phyloP scores from a whole-genome alignment of 345 rosid species.

The Hibiscus tridactylites region DNA sequence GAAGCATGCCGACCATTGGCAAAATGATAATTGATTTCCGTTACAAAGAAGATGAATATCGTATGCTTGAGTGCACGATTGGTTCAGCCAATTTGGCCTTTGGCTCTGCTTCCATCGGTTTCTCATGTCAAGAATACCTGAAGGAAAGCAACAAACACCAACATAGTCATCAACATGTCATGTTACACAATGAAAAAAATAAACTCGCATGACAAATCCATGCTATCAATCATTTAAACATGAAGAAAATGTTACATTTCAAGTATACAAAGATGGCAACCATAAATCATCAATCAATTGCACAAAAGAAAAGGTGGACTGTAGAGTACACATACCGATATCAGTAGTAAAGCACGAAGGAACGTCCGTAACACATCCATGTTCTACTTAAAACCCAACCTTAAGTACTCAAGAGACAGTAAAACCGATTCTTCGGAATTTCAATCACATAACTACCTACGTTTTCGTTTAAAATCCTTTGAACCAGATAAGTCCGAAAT shows the following conservation, averaged over 20 bases:
- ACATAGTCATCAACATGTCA: not conserved
- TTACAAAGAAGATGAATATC: not conserved
- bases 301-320: not conserved
- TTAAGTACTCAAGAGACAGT: not conserved
- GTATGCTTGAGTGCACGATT: not conserved
- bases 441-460: not conserved
- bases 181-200: not conserved
- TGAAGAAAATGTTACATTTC: not conserved
- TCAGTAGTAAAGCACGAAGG: not conserved
- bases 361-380: not conserved
- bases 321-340: slow-evolving; percentile 11
- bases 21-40: not conserved
- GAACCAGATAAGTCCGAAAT: slow-evolving; percentile 45
- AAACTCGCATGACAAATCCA: not conserved
- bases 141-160: not conserved
- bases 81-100: not conserved
- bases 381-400: not conserved
- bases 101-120: not conserved
- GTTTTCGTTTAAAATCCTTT: slow-evolving; percentile 50
- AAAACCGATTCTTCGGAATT: not conserved
- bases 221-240: not conserved
- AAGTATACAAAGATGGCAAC: not conserved
- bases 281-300: not conserved
- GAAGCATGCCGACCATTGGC: not conserved
- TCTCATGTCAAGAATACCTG: not conserved